A percentile compares a stretch with the other conserved stretches of the same genome.
These are phyloP conservation scores for Alternaria solani DNA, from an alignment of 2,329 filamentous ascomycete genomes.

Conservation along the genomic window DNA sequence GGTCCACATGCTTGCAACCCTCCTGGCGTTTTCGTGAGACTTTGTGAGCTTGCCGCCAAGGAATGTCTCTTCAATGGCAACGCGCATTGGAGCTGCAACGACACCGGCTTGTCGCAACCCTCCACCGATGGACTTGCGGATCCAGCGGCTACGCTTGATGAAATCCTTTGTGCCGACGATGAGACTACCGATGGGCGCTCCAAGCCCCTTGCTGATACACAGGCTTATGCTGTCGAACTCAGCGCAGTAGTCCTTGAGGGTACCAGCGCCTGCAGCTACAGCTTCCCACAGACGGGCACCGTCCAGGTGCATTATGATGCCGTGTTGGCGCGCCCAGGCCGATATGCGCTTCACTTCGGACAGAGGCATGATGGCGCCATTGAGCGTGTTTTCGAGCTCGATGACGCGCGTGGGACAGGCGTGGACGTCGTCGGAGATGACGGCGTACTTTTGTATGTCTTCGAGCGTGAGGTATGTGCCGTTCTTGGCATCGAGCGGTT, in stretches of 20 bases:
- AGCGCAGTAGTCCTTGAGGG: slow-evolving; percentile 70
- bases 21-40: slow-evolving; percentile 69
- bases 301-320: slow-evolving; percentile 77
- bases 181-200: slow-evolving; percentile 81
- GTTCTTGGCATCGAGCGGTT: slow-evolving; percentile 73
- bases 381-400: slow-evolving; percentile 84
- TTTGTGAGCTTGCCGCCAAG: slow-evolving; percentile 68
- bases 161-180: slow-evolving; percentile 67
- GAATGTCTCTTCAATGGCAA: slow-evolving; percentile 83
- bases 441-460: slow-evolving; percentile 73
- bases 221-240: slow-evolving; percentile 78
- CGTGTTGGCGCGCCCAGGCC: slow-evolving; percentile 68
- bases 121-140: slow-evolving; percentile 82
- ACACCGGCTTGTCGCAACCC: slow-evolving; percentile 80
- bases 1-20: slow-evolving; percentile 72
- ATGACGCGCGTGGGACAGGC: slow-evolving; percentile 82
- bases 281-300: slow-evolving; percentile 86
- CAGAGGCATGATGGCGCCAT: slow-evolving; percentile 80
- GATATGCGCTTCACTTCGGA: slow-evolving; percentile 73
- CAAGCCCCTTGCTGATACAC: slow-evolving; percentile 84
- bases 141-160: slow-evolving; percentile 74
- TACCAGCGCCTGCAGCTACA: slow-evolving; percentile 72
- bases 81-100: slow-evolving; percentile 75
- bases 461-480: slow-evolving; percentile 77
- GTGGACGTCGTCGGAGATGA: slow-evolving; percentile 76